These are phyloP conservation scores for Vitis labrusca DNA, from an alignment of 164 flowering plant species.

Conservation along the genomic window DNA sequence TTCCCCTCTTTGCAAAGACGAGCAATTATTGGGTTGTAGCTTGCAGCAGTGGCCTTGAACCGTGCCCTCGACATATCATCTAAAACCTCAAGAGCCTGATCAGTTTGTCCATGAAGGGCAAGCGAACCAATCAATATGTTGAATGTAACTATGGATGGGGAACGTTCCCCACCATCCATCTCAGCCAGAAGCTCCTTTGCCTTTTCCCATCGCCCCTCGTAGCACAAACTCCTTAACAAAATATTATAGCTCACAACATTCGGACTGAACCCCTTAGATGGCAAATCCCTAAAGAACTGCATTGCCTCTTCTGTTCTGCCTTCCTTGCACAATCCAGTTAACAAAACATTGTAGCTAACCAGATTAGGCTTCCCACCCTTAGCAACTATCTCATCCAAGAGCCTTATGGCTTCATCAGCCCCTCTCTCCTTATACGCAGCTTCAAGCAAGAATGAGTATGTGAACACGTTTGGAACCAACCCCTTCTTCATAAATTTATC, in stretches of 20 bases:
- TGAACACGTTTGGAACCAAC: conserved; percentile 69
- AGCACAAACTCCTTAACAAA: conserved; percentile 65
- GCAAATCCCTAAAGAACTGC: conserved; percentile 56
- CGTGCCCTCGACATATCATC: conserved; percentile 54
- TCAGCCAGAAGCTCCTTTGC: conserved; percentile 70
- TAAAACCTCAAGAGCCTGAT: conserved; percentile 63
- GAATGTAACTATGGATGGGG: conserved; percentile 70
- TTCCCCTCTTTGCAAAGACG: conserved; percentile 68
- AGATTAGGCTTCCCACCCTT: conserved; percentile 82
- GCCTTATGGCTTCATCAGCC: conserved; percentile 68
- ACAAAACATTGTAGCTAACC: conserved; percentile 82
- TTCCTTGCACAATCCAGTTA: conserved; percentile 88
- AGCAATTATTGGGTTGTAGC: conserved; percentile 75
- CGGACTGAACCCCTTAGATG: conserved; percentile 67
- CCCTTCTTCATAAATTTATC: conserved; percentile 70
- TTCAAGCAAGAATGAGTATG: conserved; percentile 80
- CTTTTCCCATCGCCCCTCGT: conserved; percentile 73
- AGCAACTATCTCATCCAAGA: conserved; percentile 68
- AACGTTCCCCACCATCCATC: conserved; percentile 65
- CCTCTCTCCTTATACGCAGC: conserved; percentile 85
- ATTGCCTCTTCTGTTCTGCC: conserved; percentile 74
- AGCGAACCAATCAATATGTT: conserved; percentile 80
- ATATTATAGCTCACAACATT: conserved; percentile 88
- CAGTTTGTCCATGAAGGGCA: conserved; percentile 56
- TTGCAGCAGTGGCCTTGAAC: conserved; percentile 61